Conservation (phyloP, 139 green algal species). For the Chlorella sp. region DNA sequence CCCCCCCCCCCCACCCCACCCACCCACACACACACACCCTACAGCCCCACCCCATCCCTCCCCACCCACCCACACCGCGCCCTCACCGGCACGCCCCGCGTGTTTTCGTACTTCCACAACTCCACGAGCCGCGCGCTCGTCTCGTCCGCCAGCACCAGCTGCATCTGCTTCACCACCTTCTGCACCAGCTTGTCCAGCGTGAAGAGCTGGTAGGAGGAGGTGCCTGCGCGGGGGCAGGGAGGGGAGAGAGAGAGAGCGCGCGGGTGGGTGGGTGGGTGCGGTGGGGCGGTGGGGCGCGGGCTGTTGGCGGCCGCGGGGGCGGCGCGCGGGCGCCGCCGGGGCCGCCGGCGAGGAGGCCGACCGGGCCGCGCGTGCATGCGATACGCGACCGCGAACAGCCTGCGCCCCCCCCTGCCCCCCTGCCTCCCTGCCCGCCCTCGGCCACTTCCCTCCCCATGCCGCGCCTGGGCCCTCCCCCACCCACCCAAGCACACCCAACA, state of each 20-base stretch:
- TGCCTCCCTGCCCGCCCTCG: no score
- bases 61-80: background rate
- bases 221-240: conserved; percentile 15
- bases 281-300: background rate
- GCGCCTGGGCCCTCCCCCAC: no score
- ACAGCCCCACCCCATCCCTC: background rate
- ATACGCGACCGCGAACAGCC: no score
- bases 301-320: background rate
- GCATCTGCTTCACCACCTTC: conserved; percentile 89
- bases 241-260: background rate
- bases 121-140: conserved; percentile 62
- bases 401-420: no score
- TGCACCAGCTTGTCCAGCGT: conserved; percentile 61
- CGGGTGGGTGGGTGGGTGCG: background rate
- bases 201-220: conserved; percentile 36
- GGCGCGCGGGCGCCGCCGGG: background rate
- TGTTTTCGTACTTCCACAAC: conserved; percentile 80
- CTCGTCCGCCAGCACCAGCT: conserved; percentile 72
- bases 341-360: no score
- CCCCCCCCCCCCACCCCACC: no score
- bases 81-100: conserved; percentile 34
- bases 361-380: no score
- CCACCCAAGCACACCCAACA: no score
- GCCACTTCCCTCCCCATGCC: no score
- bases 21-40: background rate